phyloP scores from a whole-genome alignment of 2,329 filamentous ascomycete species.

The Fusarium sp. region DNA sequence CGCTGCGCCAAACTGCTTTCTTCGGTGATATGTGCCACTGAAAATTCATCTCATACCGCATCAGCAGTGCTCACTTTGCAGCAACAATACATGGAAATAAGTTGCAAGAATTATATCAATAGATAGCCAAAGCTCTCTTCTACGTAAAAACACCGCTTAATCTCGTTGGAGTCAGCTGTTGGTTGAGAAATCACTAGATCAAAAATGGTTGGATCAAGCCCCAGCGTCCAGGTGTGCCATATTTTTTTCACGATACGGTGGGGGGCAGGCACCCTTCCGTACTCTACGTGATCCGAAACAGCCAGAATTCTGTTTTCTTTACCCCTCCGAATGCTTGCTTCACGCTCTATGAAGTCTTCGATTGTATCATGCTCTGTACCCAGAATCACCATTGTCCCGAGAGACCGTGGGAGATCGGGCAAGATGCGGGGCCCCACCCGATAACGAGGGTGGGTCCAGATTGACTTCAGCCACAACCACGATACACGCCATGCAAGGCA shows the following conservation, averaged over 20 bases:
- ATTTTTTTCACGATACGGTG: background rate
- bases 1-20: conserved; percentile 40
- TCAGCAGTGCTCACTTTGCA: background rate
- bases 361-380: background rate
- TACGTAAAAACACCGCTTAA: background rate
- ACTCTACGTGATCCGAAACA: background rate
- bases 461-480: background rate
- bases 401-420: background rate
- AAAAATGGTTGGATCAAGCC: background rate
- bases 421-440: background rate
- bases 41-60: background rate
- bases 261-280: background rate
- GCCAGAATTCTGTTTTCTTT: background rate
- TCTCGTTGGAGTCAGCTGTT: background rate
- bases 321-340: background rate
- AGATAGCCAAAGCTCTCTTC: background rate
- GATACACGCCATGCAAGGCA: background rate
- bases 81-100: background rate
- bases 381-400: background rate
- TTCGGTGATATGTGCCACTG: background rate
- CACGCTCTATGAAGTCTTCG: background rate
- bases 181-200: background rate
- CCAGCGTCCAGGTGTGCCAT: background rate
- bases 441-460: background rate
- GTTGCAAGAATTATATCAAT: background rate